Evolutionary conservation across 352 stramenopile species (phyloP), one percentile per base, ranked within the genome.

Genomic region (Globisporangium viniferum): DNA sequence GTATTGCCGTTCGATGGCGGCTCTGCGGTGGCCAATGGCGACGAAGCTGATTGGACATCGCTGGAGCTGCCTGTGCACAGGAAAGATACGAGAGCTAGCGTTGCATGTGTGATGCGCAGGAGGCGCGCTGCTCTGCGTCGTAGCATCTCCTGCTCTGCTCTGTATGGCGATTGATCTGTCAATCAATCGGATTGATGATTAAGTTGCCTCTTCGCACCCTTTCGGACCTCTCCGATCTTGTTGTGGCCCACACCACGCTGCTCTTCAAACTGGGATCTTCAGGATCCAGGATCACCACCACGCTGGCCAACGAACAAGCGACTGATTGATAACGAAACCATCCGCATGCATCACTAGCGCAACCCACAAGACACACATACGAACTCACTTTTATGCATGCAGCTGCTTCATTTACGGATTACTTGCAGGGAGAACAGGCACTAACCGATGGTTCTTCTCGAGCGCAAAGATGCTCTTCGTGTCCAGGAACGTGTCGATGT

Each of bases 401-500:
- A 22, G 7, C n/a, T 31, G 22, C 10, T 39, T 22, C 3, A 33
- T 33, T 62, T 62, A 62, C 33, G 56, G 33, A 7, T 33, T 31
- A 20, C 41, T 51, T n/a, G n/a, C 33, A 14, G 58, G 51, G 10
- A 62, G 58, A 20, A 64, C n/a, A 0, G 75, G 71, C 61, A 89
- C 63, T 51, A 93, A 66, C 18, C 88, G 85, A 61, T 96, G 88
- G 68, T 93, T 88, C 69, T 90, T 90, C 66, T 86, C 82, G 8
- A 96, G 83, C 29, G 86, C 86, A 57, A 90, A 88, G 6, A 72
- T 70, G 57, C 86, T 93, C 62, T 91, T 94, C 5, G 80, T 55
- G 27, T 91, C 84, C 67, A 86, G 76, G 36, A 94, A 94, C 39
- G 86, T 82, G 27, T 90, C 83, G 22, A 84, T 67, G 64, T 96